These are phyloP conservation scores for Psilocybe tampanensis DNA, from an alignment of 768 basidiomycete genomes.

Conservation along the genomic window DNA sequence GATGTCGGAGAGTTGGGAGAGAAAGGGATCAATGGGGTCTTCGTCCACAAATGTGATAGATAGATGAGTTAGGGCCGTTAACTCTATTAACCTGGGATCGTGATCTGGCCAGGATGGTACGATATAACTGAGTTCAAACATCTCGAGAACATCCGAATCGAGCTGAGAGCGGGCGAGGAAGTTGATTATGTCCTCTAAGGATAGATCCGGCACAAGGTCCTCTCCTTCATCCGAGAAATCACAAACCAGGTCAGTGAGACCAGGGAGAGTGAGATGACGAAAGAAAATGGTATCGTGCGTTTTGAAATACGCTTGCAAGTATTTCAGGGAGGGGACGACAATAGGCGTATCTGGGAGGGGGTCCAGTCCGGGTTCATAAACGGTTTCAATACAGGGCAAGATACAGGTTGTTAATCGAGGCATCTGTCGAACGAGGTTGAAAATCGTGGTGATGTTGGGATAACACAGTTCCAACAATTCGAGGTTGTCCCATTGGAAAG, in stretches of 20 bases:
- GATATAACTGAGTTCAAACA: neutral
- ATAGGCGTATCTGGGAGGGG: too few species aligned
- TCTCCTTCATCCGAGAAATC: neutral
- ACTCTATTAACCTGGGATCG: neutral
- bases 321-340: neutral
- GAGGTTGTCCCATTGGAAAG: neutral
- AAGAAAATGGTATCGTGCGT: neutral
- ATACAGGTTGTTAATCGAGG: neutral
- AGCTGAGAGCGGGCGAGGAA: neutral
- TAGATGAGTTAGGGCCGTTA: neutral
- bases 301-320: neutral
- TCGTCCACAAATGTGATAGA: neutral
- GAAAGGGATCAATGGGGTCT: neutral
- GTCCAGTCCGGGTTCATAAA: too few species aligned
- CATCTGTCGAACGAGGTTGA: neutral
- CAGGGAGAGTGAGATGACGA: neutral
- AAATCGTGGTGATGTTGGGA: neutral
- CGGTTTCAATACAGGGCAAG: neutral
- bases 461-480: neutral
- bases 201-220: too few species aligned
- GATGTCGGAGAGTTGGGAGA: neutral
- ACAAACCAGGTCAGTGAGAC: neutral
- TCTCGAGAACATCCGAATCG: neutral
- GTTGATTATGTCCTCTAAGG: neutral
- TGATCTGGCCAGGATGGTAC: neutral